Conservation (phyloP, 1,284 basidiomycete genomes). For the Schizopora paradoxa region DNA sequence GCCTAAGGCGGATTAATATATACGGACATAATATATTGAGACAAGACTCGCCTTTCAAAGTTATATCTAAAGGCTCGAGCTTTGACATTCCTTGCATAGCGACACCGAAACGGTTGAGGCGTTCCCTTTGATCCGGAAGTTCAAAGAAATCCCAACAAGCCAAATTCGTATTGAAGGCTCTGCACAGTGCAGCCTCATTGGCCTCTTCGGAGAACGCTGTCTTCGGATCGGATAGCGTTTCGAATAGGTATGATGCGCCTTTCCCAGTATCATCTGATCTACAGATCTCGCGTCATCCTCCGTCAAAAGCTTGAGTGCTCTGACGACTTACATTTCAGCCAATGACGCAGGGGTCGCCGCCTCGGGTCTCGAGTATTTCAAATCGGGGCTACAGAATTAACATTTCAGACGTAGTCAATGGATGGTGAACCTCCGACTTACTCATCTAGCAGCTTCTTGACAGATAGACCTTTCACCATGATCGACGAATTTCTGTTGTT, state of each 20-base stretch:
- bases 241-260: constrained; percentile 26
- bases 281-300: constrained; percentile 20
- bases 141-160: constrained; percentile 16
- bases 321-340: constrained; percentile 19
- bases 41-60: constrained; percentile 16
- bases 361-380: constrained; percentile 22
- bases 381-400: constrained; percentile 16
- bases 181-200: constrained; percentile 9
- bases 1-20: constrained; percentile 11
- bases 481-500: constrained; percentile 25
- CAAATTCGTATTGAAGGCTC: constrained; percentile 5
- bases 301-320: constrained; percentile 24
- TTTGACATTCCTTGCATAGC: constrained; percentile 17
- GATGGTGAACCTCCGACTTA: neutral
- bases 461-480: constrained; percentile 26
- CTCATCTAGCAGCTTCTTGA: constrained; percentile 20
- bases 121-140: constrained; percentile 8
- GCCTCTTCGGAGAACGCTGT: constrained; percentile 19
- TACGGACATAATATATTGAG: neutral
- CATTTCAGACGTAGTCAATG: neutral
- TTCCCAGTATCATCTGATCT: constrained; percentile 30
- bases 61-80: constrained; percentile 6
- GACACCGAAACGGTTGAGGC: constrained; percentile 17
- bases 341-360: constrained; percentile 23
- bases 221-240: constrained; percentile 21